These are phyloP conservation scores for Hypoxylon subgilvum DNA, from an alignment of 495 filamentous ascomycete species.

Conservation along the genomic window DNA sequence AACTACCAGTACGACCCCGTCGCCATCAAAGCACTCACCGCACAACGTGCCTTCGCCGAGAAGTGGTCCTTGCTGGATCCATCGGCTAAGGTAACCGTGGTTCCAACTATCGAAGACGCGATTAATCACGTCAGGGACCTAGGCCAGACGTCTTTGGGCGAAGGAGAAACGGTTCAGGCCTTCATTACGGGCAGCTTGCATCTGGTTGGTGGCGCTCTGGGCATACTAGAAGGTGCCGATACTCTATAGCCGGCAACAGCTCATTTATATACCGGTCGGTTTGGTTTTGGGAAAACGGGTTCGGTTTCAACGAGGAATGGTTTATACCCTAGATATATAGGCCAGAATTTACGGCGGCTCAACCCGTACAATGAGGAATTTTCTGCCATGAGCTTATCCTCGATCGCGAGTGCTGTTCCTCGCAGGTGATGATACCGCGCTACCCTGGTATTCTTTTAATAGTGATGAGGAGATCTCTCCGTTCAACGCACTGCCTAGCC, in stretches of 20 bases:
- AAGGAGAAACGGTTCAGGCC: conserved; percentile 48
- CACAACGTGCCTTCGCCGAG: conserved; percentile 75
- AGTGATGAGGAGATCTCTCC: no score
- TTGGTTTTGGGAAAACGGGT: background rate
- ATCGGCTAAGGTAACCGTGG: conserved; percentile 64
- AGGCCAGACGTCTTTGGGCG: conserved; percentile 26
- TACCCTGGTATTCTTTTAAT: no score
- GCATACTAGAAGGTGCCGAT: conserved; percentile 53
- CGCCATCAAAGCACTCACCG: conserved; percentile 70
- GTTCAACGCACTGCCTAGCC: no score
- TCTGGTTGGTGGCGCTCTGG: conserved; percentile 64
- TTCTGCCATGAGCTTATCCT: no score
- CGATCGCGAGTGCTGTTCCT: no score
- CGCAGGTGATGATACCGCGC: no score
- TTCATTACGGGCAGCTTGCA: conserved; percentile 69
- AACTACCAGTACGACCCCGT: conserved; percentile 72
- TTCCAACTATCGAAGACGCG: conserved; percentile 84
- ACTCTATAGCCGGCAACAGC: conserved; percentile 41
- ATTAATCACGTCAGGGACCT: conserved; percentile 69
- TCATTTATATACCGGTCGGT: background rate
- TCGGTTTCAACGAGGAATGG: conserved; percentile 12
- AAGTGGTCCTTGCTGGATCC: conserved; percentile 75
- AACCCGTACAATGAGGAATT: conserved; percentile 21
- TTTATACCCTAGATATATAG: conserved; percentile 26
- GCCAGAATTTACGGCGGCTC: conserved; percentile 27